Evolutionary conservation across 2,329 filamentous ascomycete genomes (phyloP), one percentile per base, ranked within the genome.

Genomic region (Grosmannia serpens): DNA sequence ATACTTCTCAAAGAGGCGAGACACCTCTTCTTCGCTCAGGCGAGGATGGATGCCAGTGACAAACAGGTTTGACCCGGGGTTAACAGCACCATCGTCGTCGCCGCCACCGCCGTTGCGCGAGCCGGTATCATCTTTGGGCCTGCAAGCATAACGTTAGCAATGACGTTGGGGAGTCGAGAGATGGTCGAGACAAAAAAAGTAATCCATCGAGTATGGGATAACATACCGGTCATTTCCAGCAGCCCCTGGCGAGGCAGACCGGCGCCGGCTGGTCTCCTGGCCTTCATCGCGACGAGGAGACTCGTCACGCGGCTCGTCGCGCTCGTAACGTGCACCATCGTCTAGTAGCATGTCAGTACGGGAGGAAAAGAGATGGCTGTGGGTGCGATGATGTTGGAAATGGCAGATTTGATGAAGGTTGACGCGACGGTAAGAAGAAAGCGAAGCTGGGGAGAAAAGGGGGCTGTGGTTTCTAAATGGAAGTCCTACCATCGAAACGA

Each of bases 21-120:
- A 88, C 62, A 99, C 89, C 70, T 97, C 94, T 20, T 86, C 82
- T 73, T 99, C 94, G 53, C 83, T 86, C 65, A 99, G 83, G 68
- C 89, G 88, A 59, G 94, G 94, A 73, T 97, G 91, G 65, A 99
- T 99, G 67, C 94, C 94, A 63, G 94, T 99, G 65, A 99, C 94
- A 73, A 99, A 99, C 61, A 99, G 87, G 78, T 99, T 99, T 65
- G 94, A 96, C 66, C 94, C 94, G 63, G 91, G 88, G 76, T 99
- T 99, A 70, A 88, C 71, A 63, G 91, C 87, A 66, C 87, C 88
- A 67, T 89, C 87, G 66, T 95, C 90, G 62, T 83, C 89, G 60
- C 71, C 71, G 64, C 74, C 77, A 59, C 57, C 56, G 22, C 49
- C 57, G 26, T 77, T 76, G 35, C 62, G 62, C 24, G 63, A 62